Evolutionary conservation across 305 asterid genomes (phyloP), one percentile per base, ranked within the genome.

Genomic region (Stenogyne calaminthoides): DNA sequence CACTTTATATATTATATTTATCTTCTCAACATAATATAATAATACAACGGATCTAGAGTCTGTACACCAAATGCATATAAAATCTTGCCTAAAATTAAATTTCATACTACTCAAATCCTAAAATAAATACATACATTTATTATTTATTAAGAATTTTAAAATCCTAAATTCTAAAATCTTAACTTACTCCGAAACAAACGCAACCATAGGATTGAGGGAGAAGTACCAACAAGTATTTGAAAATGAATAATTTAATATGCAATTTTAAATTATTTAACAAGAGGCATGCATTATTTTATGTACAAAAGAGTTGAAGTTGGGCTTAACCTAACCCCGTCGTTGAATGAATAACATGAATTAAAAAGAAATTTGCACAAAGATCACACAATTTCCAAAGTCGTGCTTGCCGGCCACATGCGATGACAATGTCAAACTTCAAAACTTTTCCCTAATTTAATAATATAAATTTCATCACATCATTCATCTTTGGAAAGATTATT

Each of bases 361-460:
- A 25, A 49, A 65, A 64, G 42, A 32, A 46, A 36, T 9, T 5
- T 9, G 7, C 9, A 42, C 1, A 19, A 11, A 16, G 63, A n/a
- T 22, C 19, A 29, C 70, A 25, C 86, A 59, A 49, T 54, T 72
- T 63, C 78, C 82, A 32, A 81, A 49, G 75, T 80, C 88, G 58
- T 80, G 86, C 79, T 81, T 79, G 88, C 85, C 86, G 89, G 83
- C 86, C 82, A 58, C 72, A 42, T 36, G n/a, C n/a, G n/a, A n/a
- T n/a, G 87, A 82, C 86, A 80, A 27, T 39, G 80, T 83, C 88
- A 83, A 84, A 69, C 79, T 58, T 59, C 52, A 67, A 70, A 57
- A 80, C 52, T 29, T 19, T 12, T 59, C 66, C 62, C 29, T 32
- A 20, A 65, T 65, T 67, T 9, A 34, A 58, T 58, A 56, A 73